phyloP scores from a whole-genome alignment of 2,329 filamentous ascomycete genomes.

The Ascochyta pisi region DNA sequence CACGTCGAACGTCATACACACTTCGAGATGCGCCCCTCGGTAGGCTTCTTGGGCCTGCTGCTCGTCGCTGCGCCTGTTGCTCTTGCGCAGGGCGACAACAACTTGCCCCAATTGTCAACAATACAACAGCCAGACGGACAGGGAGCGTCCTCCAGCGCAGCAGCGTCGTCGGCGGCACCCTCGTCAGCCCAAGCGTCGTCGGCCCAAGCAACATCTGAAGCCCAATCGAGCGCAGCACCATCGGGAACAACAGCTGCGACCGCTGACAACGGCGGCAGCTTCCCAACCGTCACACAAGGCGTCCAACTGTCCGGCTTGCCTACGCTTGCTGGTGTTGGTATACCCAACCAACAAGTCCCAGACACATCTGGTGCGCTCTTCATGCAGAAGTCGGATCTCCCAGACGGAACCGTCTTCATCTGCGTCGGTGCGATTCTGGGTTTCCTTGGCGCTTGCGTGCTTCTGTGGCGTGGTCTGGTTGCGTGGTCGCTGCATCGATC shows the following conservation, averaged over 20 bases:
- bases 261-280: conserved; percentile 17
- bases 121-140: conserved; percentile 31
- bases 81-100: conserved; percentile 38
- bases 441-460: conserved; percentile 78
- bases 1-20: conserved; percentile 23
- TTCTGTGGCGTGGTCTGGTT: conserved; percentile 87
- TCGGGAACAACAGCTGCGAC: conserved; percentile 15
- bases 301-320: conserved; percentile 55
- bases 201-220: conserved; percentile 21
- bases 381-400: conserved; percentile 84
- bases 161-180: conserved; percentile 24
- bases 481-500: conserved; percentile 92
- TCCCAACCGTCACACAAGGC: conserved; percentile 23
- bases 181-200: conserved; percentile 26
- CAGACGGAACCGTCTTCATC: conserved; percentile 96
- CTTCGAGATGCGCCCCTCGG: conserved; percentile 39
- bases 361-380: conserved; percentile 85
- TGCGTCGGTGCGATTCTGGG: conserved; percentile 88
- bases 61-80: conserved; percentile 40
- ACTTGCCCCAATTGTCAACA: conserved; percentile 39
- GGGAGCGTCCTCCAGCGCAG: conserved; percentile 22
- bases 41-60: conserved; percentile 40
- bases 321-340: conserved; percentile 63
- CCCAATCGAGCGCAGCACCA: conserved; percentile 11
- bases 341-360: conserved; percentile 77